Evolutionary conservation across 2,329 filamentous ascomycete species (phyloP).

Genomic region (Phyllosticta capitalensis): DNA sequence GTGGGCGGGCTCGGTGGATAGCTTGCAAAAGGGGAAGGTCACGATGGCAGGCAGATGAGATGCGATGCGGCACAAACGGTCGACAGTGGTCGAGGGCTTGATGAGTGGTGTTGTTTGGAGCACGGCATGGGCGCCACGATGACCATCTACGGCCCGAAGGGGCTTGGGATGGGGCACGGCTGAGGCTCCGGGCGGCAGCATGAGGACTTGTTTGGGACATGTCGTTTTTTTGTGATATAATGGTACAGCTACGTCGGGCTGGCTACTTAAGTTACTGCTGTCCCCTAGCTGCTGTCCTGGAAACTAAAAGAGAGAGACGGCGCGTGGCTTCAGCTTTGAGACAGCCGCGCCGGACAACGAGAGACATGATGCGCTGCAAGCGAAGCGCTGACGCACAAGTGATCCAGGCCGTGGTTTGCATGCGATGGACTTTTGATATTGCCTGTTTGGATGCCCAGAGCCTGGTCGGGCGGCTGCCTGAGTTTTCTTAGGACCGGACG

Average conservation of each 20-base stretch:
- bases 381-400: constrained; percentile 7
- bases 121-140: not conserved
- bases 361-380: constrained; percentile 10
- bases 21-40: constrained; percentile 7
- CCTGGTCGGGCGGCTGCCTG: not conserved
- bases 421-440: not conserved
- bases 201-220: too few species aligned
- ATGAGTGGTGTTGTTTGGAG: not conserved
- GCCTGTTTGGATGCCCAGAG: not conserved
- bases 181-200: not conserved
- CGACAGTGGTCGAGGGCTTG: not conserved
- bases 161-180: not conserved
- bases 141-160: not conserved
- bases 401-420: constrained; percentile 1
- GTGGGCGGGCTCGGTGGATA: constrained; percentile 2
- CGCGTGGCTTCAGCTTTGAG: not conserved
- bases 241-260: not conserved
- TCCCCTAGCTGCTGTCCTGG: too few species aligned
- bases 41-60: not conserved
- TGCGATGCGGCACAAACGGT: not conserved
- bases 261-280: too few species aligned
- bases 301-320: not conserved
- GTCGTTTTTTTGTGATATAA: not conserved
- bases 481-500: not conserved
- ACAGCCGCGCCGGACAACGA: not conserved